Evolutionary conservation across 2,329 filamentous ascomycete genomes (phyloP).

Genomic region (Mariannaea elegans): DNA sequence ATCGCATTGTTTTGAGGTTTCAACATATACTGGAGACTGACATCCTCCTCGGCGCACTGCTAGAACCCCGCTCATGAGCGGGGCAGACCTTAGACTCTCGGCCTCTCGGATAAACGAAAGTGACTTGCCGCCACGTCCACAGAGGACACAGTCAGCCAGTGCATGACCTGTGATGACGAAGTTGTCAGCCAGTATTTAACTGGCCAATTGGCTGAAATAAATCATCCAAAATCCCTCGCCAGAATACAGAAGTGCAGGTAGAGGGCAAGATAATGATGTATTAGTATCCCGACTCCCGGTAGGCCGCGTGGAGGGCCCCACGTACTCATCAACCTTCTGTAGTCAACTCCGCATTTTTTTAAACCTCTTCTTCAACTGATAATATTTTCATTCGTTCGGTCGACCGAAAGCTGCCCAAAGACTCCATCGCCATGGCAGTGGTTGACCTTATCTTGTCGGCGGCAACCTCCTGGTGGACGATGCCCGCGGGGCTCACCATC

Average conservation of each 20-base stretch:
- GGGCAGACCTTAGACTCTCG: too few species aligned
- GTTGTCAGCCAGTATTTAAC: not conserved
- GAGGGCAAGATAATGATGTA: too few species aligned
- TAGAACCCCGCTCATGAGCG: too few species aligned
- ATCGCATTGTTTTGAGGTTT: too few species aligned
- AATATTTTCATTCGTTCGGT: not conserved
- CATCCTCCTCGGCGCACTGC: too few species aligned
- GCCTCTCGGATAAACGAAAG: too few species aligned
- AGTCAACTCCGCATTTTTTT: constrained; percentile 5
- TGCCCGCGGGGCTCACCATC: constrained; percentile 56
- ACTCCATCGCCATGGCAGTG: constrained; percentile 42
- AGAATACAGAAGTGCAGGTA: too few species aligned
- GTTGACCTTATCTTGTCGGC: constrained; percentile 45
- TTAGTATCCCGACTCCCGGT: constrained; percentile 1
- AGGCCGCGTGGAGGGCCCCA: constrained; percentile 12
- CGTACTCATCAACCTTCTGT: not conserved
- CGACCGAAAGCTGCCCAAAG: not conserved
- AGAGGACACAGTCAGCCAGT: too few species aligned
- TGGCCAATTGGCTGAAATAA: not conserved
- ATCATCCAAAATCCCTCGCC: not conserved
- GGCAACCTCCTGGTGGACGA: constrained; percentile 50
- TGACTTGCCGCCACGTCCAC: too few species aligned
- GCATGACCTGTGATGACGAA: too few species aligned
- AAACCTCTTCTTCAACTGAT: not conserved
- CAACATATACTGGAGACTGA: too few species aligned